A percentile compares a stretch with the other conserved stretches of the same genome.
Evolutionary conservation across 148 eudicot genomes (phyloP).

Genomic region (Rhododendron williamsianum): DNA sequence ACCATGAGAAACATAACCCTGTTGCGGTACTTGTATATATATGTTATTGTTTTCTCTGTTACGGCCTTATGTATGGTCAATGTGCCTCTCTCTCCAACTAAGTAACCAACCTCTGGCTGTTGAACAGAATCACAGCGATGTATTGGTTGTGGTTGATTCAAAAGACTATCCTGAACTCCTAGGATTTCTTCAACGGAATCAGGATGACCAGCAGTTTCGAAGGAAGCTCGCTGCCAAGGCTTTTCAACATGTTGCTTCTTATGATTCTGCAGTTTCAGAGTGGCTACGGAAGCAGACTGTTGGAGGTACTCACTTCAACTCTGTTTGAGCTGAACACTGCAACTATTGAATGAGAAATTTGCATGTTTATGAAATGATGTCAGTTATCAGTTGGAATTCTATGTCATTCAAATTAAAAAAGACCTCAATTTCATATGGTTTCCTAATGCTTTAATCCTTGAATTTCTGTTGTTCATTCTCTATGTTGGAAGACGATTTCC

Average conservation of each 20-base stretch:
- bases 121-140: conserved; percentile 91
- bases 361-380: background rate
- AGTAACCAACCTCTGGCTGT: background rate
- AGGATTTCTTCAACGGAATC: conserved; percentile 47
- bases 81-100: background rate
- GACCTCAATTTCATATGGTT: background rate
- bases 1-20: background rate
- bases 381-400: background rate
- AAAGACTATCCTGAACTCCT: conserved; percentile 68
- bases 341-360: background rate
- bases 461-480: background rate
- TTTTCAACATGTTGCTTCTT: conserved; percentile 84
- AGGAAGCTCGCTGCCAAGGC: conserved; percentile 93
- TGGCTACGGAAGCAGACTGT: conserved; percentile 91
- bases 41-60: background rate
- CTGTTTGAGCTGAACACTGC: background rate
- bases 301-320: conserved; percentile 45
- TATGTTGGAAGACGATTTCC: conserved; percentile 59
- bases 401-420: background rate
- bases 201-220: conserved; percentile 56
- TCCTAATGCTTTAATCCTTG: background rate
- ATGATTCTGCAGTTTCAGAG: conserved; percentile 97
- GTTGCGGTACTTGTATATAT: background rate
- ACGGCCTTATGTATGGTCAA: background rate
- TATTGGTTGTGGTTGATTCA: conserved; percentile 89